Evolutionary conservation across 805 yeast genomes (phyloP), one percentile per base, ranked within the genome.

Genomic region (Vanderwaltozyma yarrowii): DNA sequence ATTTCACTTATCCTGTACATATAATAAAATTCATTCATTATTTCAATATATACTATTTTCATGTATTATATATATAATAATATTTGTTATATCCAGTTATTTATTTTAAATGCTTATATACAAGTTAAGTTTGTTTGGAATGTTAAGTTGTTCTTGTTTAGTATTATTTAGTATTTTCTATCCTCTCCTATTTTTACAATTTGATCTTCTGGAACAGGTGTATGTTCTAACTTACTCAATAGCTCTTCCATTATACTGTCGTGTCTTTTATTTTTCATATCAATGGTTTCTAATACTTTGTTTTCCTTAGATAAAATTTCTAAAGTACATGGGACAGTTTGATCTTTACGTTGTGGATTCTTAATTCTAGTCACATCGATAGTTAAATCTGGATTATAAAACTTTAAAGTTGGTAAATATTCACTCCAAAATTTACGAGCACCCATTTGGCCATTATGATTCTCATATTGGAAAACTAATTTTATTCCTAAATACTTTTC

Each of bases 361-460:
- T 66, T 63, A 32, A 81, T 67, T 47, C 87, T 67, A 12, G 70
- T 63, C 26, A 85, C 79, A 18, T 70, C 67, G 39, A 85, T 75
- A 18, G 74, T 70, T 20, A 82, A 52, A 32, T 65, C 63, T n/a
- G 89, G 88, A 58, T 87, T 87, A 64, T 85, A 88, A 59, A 82
- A 87, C 56, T 76, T 78, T 45, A 87, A 67, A 6, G 87, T 76
- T 19, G 92, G 94, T 40, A 87, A 65, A 60, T 76, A 72, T 36
- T 67, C 63, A 49, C 73, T 74, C 92, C 94, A 83, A 61, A 87
- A 84, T 46, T 73, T 71, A 50, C 78, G 74, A 39, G 82, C 73
- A 2, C 88, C 88, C 62, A 71, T 67, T 49, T 79, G 77, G 1
- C 83, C 80, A 45, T 66, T 57, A 23, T 66, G 60, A 44, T 64